Percentiles rank a stretch among this genome's conserved stretches.
Conservation (phyloP, 768 basidiomycete genomes). For the Candolleomyces eurysporus region DNA sequence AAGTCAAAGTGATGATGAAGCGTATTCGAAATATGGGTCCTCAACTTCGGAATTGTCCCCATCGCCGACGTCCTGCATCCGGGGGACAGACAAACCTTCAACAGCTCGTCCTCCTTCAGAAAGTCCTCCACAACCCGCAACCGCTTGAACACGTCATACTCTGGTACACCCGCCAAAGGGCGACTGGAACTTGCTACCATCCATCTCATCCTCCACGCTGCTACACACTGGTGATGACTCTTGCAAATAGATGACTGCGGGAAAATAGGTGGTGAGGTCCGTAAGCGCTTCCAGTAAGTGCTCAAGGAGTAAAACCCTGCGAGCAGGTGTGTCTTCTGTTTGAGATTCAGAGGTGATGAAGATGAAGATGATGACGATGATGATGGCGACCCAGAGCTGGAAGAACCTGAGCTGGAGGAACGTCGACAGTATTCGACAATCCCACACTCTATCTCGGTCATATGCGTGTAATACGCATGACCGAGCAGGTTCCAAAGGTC, state of each 20-base stretch:
- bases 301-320: conserved; percentile 3
- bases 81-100: conserved; percentile 30
- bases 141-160: conserved; percentile 35
- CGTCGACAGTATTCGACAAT: neutral
- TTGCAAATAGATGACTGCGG: conserved; percentile 27
- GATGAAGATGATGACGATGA: neutral
- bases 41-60: conserved; percentile 26
- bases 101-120: conserved; percentile 27
- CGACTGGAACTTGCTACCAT: conserved; percentile 20
- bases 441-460: conserved; percentile 15
- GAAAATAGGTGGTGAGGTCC: conserved; percentile 27
- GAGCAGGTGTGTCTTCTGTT: conserved; percentile 9
- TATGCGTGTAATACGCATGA: conserved; percentile 23
- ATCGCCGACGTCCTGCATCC: conserved; percentile 35
- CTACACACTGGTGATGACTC: conserved; percentile 34
- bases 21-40: conserved; percentile 29
- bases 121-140: conserved; percentile 28
- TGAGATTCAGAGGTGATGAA: neutral
- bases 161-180: conserved; percentile 14
- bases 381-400: neutral
- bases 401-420: no score
- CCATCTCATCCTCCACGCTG: conserved; percentile 37
- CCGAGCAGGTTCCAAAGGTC: conserved; percentile 16
- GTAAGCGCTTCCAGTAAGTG: conserved; percentile 31
- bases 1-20: conserved; percentile 40